Percentiles rank a stretch among this genome's conserved stretches.
These are phyloP conservation scores for Gaeumannomyces tritici DNA, from an alignment of 2,329 filamentous ascomycete species.

Conservation along the genomic window DNA sequence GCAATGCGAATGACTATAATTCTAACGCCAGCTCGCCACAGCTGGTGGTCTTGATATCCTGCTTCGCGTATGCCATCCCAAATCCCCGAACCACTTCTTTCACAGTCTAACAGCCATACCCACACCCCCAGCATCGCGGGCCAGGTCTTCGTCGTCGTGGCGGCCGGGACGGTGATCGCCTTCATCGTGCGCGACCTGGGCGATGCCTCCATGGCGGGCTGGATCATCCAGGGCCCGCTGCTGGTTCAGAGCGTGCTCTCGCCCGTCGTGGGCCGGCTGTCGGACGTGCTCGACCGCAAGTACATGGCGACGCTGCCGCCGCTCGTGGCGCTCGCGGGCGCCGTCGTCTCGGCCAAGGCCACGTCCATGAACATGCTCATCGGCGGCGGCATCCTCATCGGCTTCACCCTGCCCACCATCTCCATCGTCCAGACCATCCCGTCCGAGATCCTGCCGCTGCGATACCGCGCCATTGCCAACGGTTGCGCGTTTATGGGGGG, in stretches of 20 bases:
- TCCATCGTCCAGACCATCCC: constrained; percentile 46
- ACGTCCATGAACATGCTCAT: constrained; percentile 46
- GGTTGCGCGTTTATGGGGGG: constrained; percentile 41
- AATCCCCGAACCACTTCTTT: no score
- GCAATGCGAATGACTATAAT: background rate
- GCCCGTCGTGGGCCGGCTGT: constrained; percentile 44
- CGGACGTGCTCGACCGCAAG: constrained; percentile 46
- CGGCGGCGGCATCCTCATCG: constrained; percentile 47
- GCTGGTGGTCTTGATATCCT: constrained; percentile 32
- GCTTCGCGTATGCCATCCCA: constrained; percentile 30
- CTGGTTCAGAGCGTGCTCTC: constrained; percentile 48
- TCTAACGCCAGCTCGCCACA: constrained; percentile 6
- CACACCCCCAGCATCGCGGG: constrained; percentile 30
- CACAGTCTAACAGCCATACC: no score
- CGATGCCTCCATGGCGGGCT: constrained; percentile 37
- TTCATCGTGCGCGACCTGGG: constrained; percentile 47
- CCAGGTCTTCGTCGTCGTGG: constrained; percentile 45
- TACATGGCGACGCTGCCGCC: constrained; percentile 41
- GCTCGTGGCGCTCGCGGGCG: constrained; percentile 41
- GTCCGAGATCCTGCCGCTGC: constrained; percentile 45
- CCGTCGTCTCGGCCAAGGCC: constrained; percentile 43
- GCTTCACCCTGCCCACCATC: constrained; percentile 42
- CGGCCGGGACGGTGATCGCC: constrained; percentile 44
- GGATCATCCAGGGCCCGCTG: constrained; percentile 48
- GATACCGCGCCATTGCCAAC: constrained; percentile 46